These are phyloP conservation scores for Nicotiana sylvestris DNA, from an alignment of 257 asterid genomes.

Conservation along the genomic window DNA sequence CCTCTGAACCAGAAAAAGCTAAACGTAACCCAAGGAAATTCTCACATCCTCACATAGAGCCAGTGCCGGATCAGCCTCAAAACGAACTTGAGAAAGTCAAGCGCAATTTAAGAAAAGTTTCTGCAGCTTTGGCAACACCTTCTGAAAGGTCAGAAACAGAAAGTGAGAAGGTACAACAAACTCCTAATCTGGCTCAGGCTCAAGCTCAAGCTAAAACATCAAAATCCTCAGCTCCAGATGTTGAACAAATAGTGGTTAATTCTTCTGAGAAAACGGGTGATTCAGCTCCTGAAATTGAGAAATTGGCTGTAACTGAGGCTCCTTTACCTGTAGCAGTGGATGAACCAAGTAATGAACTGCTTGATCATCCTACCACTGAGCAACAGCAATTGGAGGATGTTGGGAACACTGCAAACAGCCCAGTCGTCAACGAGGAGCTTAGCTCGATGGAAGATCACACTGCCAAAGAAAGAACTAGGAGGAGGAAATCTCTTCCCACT, in stretches of 20 bases:
- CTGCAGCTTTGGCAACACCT: conserved; percentile 48
- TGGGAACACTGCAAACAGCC: conserved; percentile 3
- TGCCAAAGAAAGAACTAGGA: conserved; percentile 20
- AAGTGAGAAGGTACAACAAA: conserved; percentile 43
- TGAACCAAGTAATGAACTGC: neutral
- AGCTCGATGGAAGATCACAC: conserved; percentile 22
- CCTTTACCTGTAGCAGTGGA: neutral
- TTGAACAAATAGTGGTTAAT: conserved; percentile 30
- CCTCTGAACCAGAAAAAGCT: conserved; percentile 29
- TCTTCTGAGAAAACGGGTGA: conserved; percentile 23
- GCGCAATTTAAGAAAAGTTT: conserved; percentile 58
- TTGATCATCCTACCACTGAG: neutral
- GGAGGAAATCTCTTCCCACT: conserved; percentile 39
- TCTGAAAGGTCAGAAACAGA: conserved; percentile 52
- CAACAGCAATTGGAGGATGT: conserved; percentile 16
- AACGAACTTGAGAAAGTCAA: conserved; percentile 67
- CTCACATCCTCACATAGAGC: conserved; percentile 9
- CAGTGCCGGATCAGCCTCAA: conserved; percentile 24
- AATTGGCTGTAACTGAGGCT: neutral
- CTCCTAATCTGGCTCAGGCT: conserved; percentile 24
- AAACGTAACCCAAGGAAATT: conserved; percentile 25
- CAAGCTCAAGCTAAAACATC: conserved; percentile 28
- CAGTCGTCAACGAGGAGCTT: conserved; percentile 23
- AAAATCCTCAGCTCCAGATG: conserved; percentile 33
- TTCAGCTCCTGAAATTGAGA: conserved; percentile 9